Evolutionary conservation across 768 basidiomycete species (phyloP), one percentile per base, ranked within the genome.

Genomic region (Tylopilus sp.): DNA sequence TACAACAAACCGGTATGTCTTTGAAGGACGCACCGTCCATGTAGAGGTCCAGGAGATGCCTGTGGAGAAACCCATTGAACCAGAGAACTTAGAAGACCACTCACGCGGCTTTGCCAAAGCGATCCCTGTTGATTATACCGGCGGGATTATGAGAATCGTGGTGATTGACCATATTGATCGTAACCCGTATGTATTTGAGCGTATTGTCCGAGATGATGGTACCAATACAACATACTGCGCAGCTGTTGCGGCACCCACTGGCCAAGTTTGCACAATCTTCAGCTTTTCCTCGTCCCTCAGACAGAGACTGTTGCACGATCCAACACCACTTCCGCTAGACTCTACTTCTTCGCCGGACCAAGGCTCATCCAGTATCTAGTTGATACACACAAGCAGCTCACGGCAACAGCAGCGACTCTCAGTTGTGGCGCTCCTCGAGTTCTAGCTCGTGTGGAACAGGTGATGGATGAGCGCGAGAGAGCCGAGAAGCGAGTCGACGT

Each of bases 181-280:
- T 38, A 89, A 85, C 64, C 86, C 86, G 83, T 89, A 69, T 60
- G 86, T 65, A 39, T 44, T 44, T 41, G 1, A 17, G 13, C 20
- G 15, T 22, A 23, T 42, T 42, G 42, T 47, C 69, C 30, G 21
- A 33, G 58, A 35, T 45, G 20, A 47, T 10, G 11, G 21, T 20
- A 48, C 33, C 13, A 15, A 57, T 46, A 23, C 35, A 25, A 38
- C 20, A 36, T 18, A 21, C 20, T 44, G 17, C 59, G 33, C 53
- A 88, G 86, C 48, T 91, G 91, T 68, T 88, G 87, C 50, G 87
- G 89, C 11, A 91, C 92, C 15, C 94, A 97, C 66, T 76, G 86
- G 47, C 88, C 91, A 6, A 82, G 82, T 47, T 77, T 94, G 44
- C 76, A 85, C 55, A 83, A 85, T 59, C 76, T 88, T 26, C 82